These are phyloP conservation scores for Massarina eburnea DNA, from an alignment of 2,329 filamentous ascomycete species.

Conservation along the genomic window DNA sequence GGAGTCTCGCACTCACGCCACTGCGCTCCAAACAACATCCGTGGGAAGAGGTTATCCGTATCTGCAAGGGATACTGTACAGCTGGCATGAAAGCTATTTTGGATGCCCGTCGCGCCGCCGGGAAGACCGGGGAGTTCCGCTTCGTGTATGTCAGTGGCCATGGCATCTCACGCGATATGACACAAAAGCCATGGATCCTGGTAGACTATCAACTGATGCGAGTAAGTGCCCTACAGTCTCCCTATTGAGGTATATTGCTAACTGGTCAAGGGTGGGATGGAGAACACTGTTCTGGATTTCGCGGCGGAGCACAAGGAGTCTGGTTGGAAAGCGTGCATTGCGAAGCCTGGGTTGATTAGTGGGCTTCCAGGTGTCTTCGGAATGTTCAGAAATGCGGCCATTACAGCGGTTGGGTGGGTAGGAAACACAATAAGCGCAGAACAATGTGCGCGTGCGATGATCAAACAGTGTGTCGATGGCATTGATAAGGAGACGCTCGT, in stretches of 20 bases:
- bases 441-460: slow-evolving; percentile 3
- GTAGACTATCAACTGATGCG: not conserved
- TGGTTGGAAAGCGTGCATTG: slow-evolving; percentile 5
- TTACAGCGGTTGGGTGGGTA: slow-evolving; percentile 1
- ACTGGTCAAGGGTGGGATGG: slow-evolving; percentile 1
- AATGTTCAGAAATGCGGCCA: not conserved
- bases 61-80: slow-evolving; percentile 5
- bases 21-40: not conserved
- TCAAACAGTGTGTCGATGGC: slow-evolving; percentile 3
- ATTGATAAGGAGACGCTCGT: slow-evolving; percentile 7
- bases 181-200: not conserved
- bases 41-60: slow-evolving; percentile 3
- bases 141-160: slow-evolving; percentile 7
- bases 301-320: slow-evolving; percentile 4
- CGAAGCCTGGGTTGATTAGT: slow-evolving; percentile 4
- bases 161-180: not conserved
- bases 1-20: slow-evolving; percentile 4
- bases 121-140: slow-evolving; percentile 3
- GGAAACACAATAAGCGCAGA: not conserved
- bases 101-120: not conserved
- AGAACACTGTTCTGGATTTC: slow-evolving; percentile 4
- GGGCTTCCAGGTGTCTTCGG: slow-evolving; percentile 1
- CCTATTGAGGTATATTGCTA: not conserved
- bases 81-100: slow-evolving; percentile 3
- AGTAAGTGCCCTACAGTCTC: not conserved